Evolutionary conservation across 2,329 filamentous ascomycete species (phyloP).

Genomic region (Amauroascus verrucosus): DNA sequence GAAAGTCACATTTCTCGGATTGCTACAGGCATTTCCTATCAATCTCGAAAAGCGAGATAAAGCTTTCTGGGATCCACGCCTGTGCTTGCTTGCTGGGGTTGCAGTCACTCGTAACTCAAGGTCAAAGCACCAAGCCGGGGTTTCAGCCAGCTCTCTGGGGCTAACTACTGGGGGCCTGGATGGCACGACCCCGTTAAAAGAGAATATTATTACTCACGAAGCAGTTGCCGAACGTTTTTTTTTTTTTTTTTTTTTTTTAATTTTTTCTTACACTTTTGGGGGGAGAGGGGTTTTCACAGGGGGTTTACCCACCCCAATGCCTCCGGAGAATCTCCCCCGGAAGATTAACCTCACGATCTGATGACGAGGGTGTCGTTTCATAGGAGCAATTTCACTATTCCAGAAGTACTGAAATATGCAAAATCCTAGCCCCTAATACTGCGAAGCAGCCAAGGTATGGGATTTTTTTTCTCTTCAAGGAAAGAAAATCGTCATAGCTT

Average conservation of each 20-base stretch:
- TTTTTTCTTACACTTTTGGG: too few species aligned
- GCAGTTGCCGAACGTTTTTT: neutral
- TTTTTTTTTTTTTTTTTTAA: too few species aligned
- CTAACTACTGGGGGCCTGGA: neutral
- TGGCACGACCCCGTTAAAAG: neutral
- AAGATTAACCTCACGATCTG: neutral
- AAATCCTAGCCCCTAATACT: neutral
- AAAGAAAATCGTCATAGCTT: neutral
- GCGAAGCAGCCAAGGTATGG: neutral
- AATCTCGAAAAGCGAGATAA: neutral
- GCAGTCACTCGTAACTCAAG: neutral
- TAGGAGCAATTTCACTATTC: neutral
- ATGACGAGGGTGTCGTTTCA: neutral
- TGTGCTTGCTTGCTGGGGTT: neutral
- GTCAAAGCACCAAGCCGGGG: neutral
- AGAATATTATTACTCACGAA: neutral
- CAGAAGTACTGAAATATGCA: neutral
- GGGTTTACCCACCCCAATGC: too few species aligned
- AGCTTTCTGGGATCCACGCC: neutral
- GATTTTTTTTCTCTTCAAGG: neutral
- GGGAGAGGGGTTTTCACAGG: too few species aligned
- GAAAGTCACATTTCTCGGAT: slow-evolving; percentile 5
- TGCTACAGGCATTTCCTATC: neutral
- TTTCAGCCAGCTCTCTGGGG: neutral
- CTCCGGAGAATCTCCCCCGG: neutral